These are phyloP conservation scores for Carnegiea gigantea DNA, from an alignment of 179 eudicot species.

Conservation along the genomic window DNA sequence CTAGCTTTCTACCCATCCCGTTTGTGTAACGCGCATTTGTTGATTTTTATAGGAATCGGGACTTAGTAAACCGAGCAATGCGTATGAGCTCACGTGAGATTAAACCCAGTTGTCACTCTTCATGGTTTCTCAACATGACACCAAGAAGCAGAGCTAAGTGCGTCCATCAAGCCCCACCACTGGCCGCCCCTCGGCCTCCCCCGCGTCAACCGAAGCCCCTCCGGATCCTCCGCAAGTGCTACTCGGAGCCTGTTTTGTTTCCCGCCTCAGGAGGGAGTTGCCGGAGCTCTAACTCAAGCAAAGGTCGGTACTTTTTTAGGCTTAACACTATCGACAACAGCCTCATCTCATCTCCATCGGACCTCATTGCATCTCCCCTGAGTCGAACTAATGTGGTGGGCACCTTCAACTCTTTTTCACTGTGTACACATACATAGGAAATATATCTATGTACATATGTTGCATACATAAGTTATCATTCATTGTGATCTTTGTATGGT, in stretches of 20 bases:
- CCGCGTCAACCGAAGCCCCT: constrained; percentile 19
- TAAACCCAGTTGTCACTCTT: no score
- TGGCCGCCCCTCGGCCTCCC: constrained; percentile 2
- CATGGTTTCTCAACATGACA: constrained; percentile 20
- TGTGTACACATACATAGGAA: no score
- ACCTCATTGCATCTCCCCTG: background rate
- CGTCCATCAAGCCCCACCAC: constrained; percentile 14
- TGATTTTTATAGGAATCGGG: no score
- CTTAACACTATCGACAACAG: constrained; percentile 37
- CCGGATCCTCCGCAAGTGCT: constrained; percentile 35
- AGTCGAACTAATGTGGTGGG: constrained; percentile 20
- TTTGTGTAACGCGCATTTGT: no score
- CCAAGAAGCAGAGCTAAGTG: constrained; percentile 13
- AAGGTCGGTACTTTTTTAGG: constrained; percentile 32
- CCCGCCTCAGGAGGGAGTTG: constrained; percentile 12
- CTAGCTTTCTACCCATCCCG: background rate
- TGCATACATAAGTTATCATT: no score
- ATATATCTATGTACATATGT: no score
- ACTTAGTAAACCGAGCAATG: no score
- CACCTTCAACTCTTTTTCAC: background rate
- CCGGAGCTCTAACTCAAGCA: constrained; percentile 23
- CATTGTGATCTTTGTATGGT: background rate
- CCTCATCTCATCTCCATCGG: constrained; percentile 24
- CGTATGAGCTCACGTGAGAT: no score
- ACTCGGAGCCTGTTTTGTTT: constrained; percentile 45